These are phyloP conservation scores for Pholiota conissans DNA, from an alignment of 768 basidiomycete species.

Conservation along the genomic window DNA sequence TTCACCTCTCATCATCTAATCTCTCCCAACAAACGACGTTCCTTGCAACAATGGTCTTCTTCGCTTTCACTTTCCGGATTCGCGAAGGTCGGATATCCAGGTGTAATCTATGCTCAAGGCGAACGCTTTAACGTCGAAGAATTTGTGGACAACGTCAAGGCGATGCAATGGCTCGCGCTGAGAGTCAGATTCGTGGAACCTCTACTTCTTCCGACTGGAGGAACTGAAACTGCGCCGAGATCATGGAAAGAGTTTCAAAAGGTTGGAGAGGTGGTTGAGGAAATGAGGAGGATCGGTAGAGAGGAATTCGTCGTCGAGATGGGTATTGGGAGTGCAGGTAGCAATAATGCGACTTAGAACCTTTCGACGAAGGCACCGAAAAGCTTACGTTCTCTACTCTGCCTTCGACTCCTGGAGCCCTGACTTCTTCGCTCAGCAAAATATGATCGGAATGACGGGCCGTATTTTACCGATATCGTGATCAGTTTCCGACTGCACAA, in stretches of 20 bases:
- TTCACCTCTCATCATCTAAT: slow-evolving; percentile 75
- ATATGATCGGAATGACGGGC: slow-evolving; percentile 2
- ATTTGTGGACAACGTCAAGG: slow-evolving; percentile 66
- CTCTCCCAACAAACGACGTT: slow-evolving; percentile 62
- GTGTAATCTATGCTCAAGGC: slow-evolving; percentile 74
- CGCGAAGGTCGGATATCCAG: slow-evolving; percentile 75
- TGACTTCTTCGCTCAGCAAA: no score
- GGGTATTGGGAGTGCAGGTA: slow-evolving; percentile 55
- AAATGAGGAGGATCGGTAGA: slow-evolving; percentile 58
- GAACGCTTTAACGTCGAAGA: slow-evolving; percentile 50
- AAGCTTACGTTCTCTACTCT: no score
- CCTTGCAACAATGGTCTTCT: slow-evolving; percentile 55
- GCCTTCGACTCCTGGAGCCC: no score
- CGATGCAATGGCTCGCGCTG: slow-evolving; percentile 80
- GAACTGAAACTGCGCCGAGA: background rate
- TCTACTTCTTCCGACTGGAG: slow-evolving; percentile 28
- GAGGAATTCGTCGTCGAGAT: slow-evolving; percentile 59
- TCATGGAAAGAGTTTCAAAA: slow-evolving; percentile 70
- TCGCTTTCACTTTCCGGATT: slow-evolving; percentile 60
- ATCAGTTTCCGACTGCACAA: background rate
- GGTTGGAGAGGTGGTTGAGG: slow-evolving; percentile 66
- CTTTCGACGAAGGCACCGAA: no score
- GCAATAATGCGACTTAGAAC: background rate
- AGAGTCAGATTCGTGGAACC: slow-evolving; percentile 61
- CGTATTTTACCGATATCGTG: slow-evolving; percentile 5